Percentiles rank a stretch among this genome's conserved stretches.
phyloP scores from a whole-genome alignment of 2,329 filamentous ascomycete species.

The Alternaria burnsii region DNA sequence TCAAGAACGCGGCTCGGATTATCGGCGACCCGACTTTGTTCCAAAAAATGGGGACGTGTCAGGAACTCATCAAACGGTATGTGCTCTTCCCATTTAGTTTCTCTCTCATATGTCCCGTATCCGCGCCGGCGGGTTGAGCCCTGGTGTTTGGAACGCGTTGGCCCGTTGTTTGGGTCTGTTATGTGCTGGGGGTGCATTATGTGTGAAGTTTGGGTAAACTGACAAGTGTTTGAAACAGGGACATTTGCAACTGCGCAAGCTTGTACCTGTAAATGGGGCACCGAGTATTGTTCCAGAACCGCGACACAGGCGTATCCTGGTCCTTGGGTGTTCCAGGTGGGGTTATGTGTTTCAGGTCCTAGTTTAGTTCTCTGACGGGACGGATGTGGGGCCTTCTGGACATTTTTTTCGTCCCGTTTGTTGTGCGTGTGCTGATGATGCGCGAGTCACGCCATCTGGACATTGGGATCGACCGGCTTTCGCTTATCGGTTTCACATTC shows the following conservation, averaged over 20 bases:
- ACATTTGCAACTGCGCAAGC: constrained; percentile 53
- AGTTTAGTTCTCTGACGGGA: neutral
- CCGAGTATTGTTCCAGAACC: neutral
- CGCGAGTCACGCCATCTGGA: constrained; percentile 1
- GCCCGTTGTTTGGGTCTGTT: neutral
- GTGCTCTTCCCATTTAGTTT: constrained; percentile 56
- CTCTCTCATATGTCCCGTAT: neutral
- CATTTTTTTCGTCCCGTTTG: neutral
- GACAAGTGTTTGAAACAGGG: constrained; percentile 37
- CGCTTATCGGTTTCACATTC: constrained; percentile 16
- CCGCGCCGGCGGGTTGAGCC: neutral
- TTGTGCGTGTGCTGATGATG: neutral
- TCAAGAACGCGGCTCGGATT: constrained; percentile 94
- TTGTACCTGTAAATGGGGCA: constrained; percentile 47
- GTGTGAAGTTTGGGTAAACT: neutral
- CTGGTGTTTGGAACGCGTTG: neutral
- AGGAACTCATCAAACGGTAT: constrained; percentile 97
- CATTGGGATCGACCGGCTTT: constrained; percentile 10
- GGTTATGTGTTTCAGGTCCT: neutral
- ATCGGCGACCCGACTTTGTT: constrained; percentile 94
- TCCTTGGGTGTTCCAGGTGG: neutral
- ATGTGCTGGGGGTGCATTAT: neutral
- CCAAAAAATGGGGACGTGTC: constrained; percentile 94
- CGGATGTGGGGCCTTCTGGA: neutral
- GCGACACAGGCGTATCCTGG: neutral